Evolutionary conservation across 768 basidiomycete genomes (phyloP), one percentile per base, ranked within the genome.

Genomic region (Cystoderma amianthinum): DNA sequence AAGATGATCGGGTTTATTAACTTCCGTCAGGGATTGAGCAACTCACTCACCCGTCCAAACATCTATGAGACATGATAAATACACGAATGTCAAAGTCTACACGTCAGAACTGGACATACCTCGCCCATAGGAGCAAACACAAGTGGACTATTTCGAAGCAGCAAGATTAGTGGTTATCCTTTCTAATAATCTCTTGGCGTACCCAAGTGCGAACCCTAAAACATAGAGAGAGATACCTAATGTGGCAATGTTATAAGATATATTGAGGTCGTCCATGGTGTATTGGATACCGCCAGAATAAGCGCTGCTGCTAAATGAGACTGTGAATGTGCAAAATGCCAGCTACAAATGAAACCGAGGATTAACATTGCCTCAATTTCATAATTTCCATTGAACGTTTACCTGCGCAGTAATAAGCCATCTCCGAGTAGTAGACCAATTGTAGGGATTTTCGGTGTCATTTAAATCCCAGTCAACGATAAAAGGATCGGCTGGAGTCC

Each of bases 181-280:
- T 28, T 28, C n/a, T 7, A n/a, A 7, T 28, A 7, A n/a, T 28
- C 25, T 28, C 25, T 7, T n/a, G 25, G 58, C 65, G 25, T 43
- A 76, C 72, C 78, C 78, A 17, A 80, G 48, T 3, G 72, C 78
- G 50, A 83, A 79, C 1, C 79, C 80, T 21, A 83, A 56, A 23
- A 84, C 76, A 52, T 79, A 82, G 12, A 80, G 57, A 3, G 79
- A 77, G 16, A 82, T 65, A 12, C 80, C 80, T 5, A 80, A 61
- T 32, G 77, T 74, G 2, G 76, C 72, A 42, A 78, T 59, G 42
- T 71, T 67, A 42, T 69, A 63, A 3, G 73, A 72, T 38, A 77
- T 64, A 33, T 66, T 58, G 24, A 81, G 60, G 32, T 76, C 72
- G 23, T 49, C 52, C 45, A 64, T 62, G 36, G 73, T 73, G 37